Evolutionary conservation across 352 stramenopile genomes (phyloP), one percentile per base, ranked within the genome.

Genomic region (Phytophthora vignae): DNA sequence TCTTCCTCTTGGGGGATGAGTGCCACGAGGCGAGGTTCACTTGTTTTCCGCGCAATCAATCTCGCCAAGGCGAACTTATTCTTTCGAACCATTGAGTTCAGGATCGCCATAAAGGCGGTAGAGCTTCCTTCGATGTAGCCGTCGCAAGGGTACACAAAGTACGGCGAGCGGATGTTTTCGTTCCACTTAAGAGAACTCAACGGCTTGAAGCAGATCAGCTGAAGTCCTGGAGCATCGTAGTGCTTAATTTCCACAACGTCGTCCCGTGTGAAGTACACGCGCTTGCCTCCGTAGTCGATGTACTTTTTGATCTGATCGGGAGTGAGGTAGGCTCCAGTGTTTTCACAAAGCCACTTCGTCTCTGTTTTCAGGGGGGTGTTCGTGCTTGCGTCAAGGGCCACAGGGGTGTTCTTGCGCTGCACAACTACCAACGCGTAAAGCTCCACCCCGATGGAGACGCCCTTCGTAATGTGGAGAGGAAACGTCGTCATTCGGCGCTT

Each of bases 301-400:
- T 90, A 96, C 40, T 80, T 83, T 64, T 92, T 91, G 53, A 96
- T 92, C 57, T 93, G 79, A 48, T 94, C 85, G 2, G 85, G 77
- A 8, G 78, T 84, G 4, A 96, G 65, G 69, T 94, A 94, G 29
- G 74, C 71, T 17, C 89, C 89, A 11, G 89, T 96, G 63, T 94
- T 82, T 66, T 96, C 83, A 55, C 89, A 96, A 36, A 96, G 82
- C 89, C 89, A 96, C 61, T 96, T 96, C 10, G 85, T 94, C 63
- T 92, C 85, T 19, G 77, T 85, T 76, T 92, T 92, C 15, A 96
- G 75, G n/a, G 86, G 84, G 6, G 58, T 75, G 59, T 96, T 96
- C 10, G 84, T 93, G 15, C 74, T 81, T 11, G 87, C 87, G n/a
- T 94, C 85, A 15, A 96, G 66, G 22, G 82, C 68, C 17, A 94